Base-by-base conservation (phyloP, 2,329 filamentous ascomycete species). In the Fusarium brachygibbosum region DNA sequence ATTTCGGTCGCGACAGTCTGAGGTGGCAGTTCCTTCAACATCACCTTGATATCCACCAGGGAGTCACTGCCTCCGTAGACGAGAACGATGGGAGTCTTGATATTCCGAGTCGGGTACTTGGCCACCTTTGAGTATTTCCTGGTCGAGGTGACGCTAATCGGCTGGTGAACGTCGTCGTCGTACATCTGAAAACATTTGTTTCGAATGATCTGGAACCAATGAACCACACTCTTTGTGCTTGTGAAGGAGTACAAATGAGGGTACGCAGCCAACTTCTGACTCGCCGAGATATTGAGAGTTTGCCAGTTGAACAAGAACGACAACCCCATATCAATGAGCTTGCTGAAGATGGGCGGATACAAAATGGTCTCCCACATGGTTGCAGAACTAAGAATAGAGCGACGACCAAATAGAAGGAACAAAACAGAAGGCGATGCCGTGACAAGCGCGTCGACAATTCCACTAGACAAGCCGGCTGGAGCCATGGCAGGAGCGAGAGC, bases 161-260 rank as follows among this genome's bases (percentile, higher is more conserved):
- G 91, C 29, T 91, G 90, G 59, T 94, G 92, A 1, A 96, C 87
- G 74, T 98, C 95, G 77, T 99, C 96, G 77, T 99, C 96, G 79
- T 94, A 98, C 93, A 99, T 98, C 79, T 99, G 96, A 79, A 99
- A 98, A 28, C 90, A 94, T 74, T 93, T 93, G 75, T 95, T 98
- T 69, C 96, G 91, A 74, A 99, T 99, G 77, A 99, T 98, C 78
- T 99, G 96, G 79, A 99, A 99, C 96, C 96, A 99, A 78, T 99
- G 96, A 0, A 99, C 96, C 11, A 99, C 94, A 21, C 91, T 94
- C 81, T 99, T 99, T 59, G 94, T 97, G 78, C 93, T 97, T 0
- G 95, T 98, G 78, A 95, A 98, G 1, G 94, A 98, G 82, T 97
- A 99, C 0, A 99, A 83, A 81, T 99, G 96, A 12, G 95, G 91